These are phyloP conservation scores for Irineochytrium annulatum DNA, from an alignment of 192 early-diverging fungal genomes.

Conservation along the genomic window DNA sequence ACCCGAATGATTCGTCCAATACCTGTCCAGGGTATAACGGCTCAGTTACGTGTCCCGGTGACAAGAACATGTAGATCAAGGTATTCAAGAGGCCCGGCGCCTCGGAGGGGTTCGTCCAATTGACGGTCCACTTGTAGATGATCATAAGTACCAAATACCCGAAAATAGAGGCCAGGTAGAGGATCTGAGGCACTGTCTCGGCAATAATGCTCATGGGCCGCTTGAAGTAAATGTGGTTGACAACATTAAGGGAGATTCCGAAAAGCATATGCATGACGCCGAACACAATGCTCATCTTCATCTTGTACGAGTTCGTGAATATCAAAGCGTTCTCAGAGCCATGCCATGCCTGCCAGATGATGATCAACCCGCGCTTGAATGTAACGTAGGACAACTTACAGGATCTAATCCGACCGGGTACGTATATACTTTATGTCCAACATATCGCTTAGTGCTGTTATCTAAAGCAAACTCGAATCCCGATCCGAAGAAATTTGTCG, in stretches of 20 bases:
- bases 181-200: slow-evolving; percentile 91
- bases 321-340: slow-evolving; percentile 88
- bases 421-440: slow-evolving; percentile 58
- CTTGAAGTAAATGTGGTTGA: slow-evolving; percentile 87
- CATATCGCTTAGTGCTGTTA: slow-evolving; percentile 49
- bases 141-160: slow-evolving; percentile 92
- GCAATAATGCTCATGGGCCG: slow-evolving; percentile 73
- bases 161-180: slow-evolving; percentile 91
- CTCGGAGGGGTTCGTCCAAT: slow-evolving; percentile 74
- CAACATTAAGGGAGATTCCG: slow-evolving; percentile 83
- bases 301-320: slow-evolving; percentile 99
- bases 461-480: slow-evolving; percentile 75
- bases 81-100: slow-evolving; percentile 95
- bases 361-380: not conserved
- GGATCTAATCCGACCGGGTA: slow-evolving; percentile 89
- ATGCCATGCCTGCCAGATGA: slow-evolving; percentile 70
- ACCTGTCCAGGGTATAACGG: slow-evolving; percentile 85
- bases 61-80: slow-evolving; percentile 98
- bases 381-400: slow-evolving; percentile 31
- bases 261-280: slow-evolving; percentile 98
- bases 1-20: no score
- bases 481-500: slow-evolving; percentile 67
- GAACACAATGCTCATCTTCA: slow-evolving; percentile 96
- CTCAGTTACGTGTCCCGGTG: slow-evolving; percentile 76
- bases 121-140: slow-evolving; percentile 90